A percentile compares a stretch with the other conserved stretches of the same genome.
These are phyloP conservation scores for Pochonia chlamydosporia DNA, from an alignment of 2,329 filamentous ascomycete species.

Conservation along the genomic window DNA sequence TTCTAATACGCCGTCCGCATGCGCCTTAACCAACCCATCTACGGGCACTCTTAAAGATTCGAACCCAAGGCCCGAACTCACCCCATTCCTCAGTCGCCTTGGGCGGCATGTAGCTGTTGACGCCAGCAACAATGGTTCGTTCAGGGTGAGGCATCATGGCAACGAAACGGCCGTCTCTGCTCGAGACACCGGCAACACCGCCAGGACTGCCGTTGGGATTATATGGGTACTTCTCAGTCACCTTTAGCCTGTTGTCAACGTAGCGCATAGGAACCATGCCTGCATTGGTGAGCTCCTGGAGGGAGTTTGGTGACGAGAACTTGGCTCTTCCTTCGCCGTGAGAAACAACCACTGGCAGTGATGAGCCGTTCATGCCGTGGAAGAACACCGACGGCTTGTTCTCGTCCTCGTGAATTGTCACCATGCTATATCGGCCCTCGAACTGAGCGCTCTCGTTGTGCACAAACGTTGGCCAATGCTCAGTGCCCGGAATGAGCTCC, in stretches of 20 bases:
- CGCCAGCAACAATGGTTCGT: slow-evolving; percentile 75
- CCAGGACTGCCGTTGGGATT: slow-evolving; percentile 81
- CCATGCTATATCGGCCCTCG: slow-evolving; percentile 83
- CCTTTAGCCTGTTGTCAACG: slow-evolving; percentile 69
- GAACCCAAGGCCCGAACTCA: slow-evolving; percentile 77
- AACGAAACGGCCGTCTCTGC: slow-evolving; percentile 70
- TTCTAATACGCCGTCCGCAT: not conserved
- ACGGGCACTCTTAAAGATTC: slow-evolving; percentile 82
- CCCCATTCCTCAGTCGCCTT: slow-evolving; percentile 61
- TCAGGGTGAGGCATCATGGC: slow-evolving; percentile 94
- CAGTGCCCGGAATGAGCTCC: slow-evolving; percentile 78
- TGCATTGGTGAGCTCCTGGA: slow-evolving; percentile 52
- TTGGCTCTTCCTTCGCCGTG: slow-evolving; percentile 85
- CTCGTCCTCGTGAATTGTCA: slow-evolving; percentile 59
- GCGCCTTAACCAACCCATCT: slow-evolving; percentile 68
- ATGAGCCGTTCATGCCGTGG: slow-evolving; percentile 77
- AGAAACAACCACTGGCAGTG: slow-evolving; percentile 79
- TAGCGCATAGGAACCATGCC: slow-evolving; percentile 76
- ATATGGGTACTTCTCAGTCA: slow-evolving; percentile 78
- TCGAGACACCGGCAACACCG: slow-evolving; percentile 76
- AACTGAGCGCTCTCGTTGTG: slow-evolving; percentile 84
- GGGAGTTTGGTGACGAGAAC: slow-evolving; percentile 51
- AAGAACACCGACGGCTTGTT: slow-evolving; percentile 70
- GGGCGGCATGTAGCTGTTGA: slow-evolving; percentile 66
- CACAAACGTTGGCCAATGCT: slow-evolving; percentile 80